Evolutionary conservation across 2,329 filamentous ascomycete genomes (phyloP).

Genomic region (Massarina eburnea): DNA sequence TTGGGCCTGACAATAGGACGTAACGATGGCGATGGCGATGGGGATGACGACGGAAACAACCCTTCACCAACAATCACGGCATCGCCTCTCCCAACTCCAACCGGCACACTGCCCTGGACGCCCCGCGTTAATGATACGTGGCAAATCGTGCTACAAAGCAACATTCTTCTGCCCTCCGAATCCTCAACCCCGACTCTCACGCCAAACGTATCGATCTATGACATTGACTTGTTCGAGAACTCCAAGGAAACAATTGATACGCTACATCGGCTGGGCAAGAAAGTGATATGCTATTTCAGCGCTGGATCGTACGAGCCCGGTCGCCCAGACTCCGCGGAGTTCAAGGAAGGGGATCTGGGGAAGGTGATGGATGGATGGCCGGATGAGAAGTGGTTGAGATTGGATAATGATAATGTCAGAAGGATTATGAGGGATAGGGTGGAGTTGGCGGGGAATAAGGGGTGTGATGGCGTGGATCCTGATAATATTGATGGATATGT

Average conservation of each 20-base stretch:
- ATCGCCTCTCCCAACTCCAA: constrained; percentile 28
- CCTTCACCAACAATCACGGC: constrained; percentile 21
- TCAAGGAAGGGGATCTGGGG: constrained; percentile 59
- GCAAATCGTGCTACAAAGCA: constrained; percentile 62
- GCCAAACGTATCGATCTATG: constrained; percentile 59
- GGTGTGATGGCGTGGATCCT: constrained; percentile 69
- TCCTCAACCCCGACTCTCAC: constrained; percentile 34
- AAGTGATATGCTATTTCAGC: constrained; percentile 75
- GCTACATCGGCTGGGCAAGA: constrained; percentile 56
- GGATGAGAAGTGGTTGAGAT: constrained; percentile 67
- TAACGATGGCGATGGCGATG: constrained; percentile 24
- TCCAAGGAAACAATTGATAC: constrained; percentile 48
- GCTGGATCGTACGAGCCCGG: constrained; percentile 69
- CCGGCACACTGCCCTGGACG: constrained; percentile 49
- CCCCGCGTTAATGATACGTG: constrained; percentile 57
- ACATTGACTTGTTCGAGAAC: constrained; percentile 63
- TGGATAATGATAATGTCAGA: constrained; percentile 60
- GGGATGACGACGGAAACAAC: constrained; percentile 18
- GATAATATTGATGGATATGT: constrained; percentile 71
- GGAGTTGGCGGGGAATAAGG: constrained; percentile 60
- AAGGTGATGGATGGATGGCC: constrained; percentile 63
- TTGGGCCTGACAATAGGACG: constrained; percentile 52
- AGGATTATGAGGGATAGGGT: constrained; percentile 65
- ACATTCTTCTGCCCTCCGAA: constrained; percentile 39
- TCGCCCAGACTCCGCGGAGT: constrained; percentile 60